Percentiles rank a stretch among this genome's conserved stretches.
Conservation (phyloP, 257 asterid species). For the Solanum gandarillasii region DNA sequence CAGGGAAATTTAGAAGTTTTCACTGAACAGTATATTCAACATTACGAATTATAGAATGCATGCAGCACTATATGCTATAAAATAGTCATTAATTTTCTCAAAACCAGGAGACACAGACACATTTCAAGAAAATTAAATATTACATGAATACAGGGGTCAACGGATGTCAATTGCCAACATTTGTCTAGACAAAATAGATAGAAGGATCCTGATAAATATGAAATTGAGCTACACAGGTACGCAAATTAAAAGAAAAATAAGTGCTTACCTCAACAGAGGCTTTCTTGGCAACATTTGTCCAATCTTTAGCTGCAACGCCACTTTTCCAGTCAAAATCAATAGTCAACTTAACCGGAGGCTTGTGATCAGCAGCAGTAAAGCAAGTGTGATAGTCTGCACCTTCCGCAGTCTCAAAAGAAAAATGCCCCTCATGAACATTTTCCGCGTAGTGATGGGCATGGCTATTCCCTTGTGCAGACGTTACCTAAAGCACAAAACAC, state of each 20-base stretch:
- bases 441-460: slow-evolving; percentile 73
- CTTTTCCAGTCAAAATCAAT: slow-evolving; percentile 90
- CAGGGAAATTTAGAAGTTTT: not conserved
- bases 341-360: slow-evolving; percentile 44
- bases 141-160: not conserved
- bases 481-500: slow-evolving; percentile 34
- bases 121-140: not conserved
- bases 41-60: not conserved
- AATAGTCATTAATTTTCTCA: not conserved
- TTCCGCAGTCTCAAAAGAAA: slow-evolving; percentile 72
- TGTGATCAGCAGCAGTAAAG: slow-evolving; percentile 65
- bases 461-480: slow-evolving; percentile 66
- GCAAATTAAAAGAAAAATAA: not conserved
- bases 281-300: slow-evolving; percentile 87
- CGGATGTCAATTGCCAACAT: not conserved
- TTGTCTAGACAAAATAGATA: not conserved
- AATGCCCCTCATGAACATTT: slow-evolving; percentile 75
- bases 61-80: not conserved
- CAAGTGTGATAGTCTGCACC: slow-evolving; percentile 88
- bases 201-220: not conserved
- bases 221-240: not conserved
- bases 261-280: slow-evolving; percentile 78
- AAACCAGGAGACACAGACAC: not conserved
- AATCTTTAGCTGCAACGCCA: slow-evolving; percentile 90
- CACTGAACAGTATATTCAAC: not conserved